Base-by-base conservation (phyloP, 176 grass and related monocot species). In the Calamus simplicifolius region DNA sequence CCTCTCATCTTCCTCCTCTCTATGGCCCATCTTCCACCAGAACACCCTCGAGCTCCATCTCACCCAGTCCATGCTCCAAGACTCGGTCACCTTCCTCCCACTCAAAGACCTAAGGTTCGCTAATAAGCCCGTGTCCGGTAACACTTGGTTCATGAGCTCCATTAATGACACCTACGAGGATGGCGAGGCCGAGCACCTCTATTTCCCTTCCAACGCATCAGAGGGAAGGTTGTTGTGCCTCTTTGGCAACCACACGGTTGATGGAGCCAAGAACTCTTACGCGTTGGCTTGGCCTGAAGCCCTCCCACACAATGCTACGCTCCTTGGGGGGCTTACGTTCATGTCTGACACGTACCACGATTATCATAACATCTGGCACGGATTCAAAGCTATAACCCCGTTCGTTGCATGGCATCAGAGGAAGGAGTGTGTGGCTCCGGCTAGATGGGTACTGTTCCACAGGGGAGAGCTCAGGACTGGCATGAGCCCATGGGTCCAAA, bases 81-180 rank as follows among this genome's bases (percentile, higher is more conserved):
- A 75, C 17, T 69, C 77, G 3, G 31, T 64, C 57, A 81, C 77
- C 18, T 87, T 93, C 77, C 64, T 79, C 49, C 84, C 77, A 1
- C 59, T 94, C 21, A 94, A 73, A 57, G 84, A 94, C 69, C 26
- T 74, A 1, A 58, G 67, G 16, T 72, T 76, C 14, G 25, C 55
- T 12, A 48, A 57, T 16, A 4, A 62, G 16, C 54, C 61, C 0
- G 27, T 61, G 75, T 25, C 54, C 0, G 71, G 61, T 0, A 19
- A 78, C 12, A 79, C 75, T 0, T 87, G 83, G 83, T 93, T 84
- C 74, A 84, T 93, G 70, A 93, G 83, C 70, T 69, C 70, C 18
- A 8, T 93, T 8, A 77, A 84, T 14, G 80, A 87, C 54, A 87
- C 84, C 19, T 50, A 63, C 43, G 73, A 87, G 21, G 63, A 54